Evolutionary conservation across 2,329 filamentous ascomycete species (phyloP).

Genomic region (Neonectria sp.): DNA sequence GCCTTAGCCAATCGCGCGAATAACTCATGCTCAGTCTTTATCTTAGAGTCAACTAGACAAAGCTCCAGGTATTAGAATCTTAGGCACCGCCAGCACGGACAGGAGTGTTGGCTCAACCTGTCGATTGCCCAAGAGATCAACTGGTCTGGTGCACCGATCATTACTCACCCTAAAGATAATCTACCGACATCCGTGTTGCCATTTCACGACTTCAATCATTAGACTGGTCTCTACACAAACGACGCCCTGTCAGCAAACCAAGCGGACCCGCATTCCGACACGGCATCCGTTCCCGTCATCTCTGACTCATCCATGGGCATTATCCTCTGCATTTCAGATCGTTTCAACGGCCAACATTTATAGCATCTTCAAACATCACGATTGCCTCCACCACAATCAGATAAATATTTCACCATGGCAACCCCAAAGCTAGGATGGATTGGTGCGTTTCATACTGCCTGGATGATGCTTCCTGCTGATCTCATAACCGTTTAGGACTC

Average conservation of each 20-base stretch:
- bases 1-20: too few relatives aligned
- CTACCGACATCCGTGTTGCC: not conserved
- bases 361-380: not conserved
- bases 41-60: too few relatives aligned
- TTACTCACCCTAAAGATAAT: too few relatives aligned
- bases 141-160: too few relatives aligned
- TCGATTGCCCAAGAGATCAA: too few relatives aligned
- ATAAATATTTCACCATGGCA: conserved; percentile 12
- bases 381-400: not conserved
- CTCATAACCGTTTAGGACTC: conserved; percentile 52
- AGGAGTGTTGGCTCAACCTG: too few relatives aligned
- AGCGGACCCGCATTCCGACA: not conserved
- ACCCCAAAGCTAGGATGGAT: conserved; percentile 32
- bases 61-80: too few relatives aligned
- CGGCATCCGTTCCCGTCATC: not conserved
- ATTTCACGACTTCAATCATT: not conserved
- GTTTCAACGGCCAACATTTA: not conserved
- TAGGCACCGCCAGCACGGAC: too few relatives aligned
- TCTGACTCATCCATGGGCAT: conserved; percentile 16
- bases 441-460: not conserved
- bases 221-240: not conserved
- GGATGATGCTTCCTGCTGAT: not conserved
- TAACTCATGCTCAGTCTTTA: too few relatives aligned
- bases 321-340: not conserved
- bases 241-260: not conserved